Percentiles rank a stretch among this genome's conserved stretches.
These are phyloP conservation scores for Suillus luteus DNA, from an alignment of 768 basidiomycete species.

Conservation along the genomic window DNA sequence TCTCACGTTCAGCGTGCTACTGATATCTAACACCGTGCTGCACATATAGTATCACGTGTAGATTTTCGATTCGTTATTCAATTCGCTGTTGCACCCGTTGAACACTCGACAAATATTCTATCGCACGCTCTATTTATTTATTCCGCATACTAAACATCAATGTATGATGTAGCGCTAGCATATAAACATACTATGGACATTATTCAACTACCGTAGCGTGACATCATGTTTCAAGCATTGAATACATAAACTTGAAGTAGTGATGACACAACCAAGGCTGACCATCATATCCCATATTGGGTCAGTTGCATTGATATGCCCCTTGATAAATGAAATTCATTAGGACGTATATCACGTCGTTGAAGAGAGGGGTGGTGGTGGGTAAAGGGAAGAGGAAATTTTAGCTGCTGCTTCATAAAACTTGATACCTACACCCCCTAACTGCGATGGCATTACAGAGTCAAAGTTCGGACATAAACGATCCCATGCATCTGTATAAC, in stretches of 20 bases:
- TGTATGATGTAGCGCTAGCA: constrained; percentile 8
- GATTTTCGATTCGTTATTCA: constrained; percentile 1
- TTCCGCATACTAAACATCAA: background rate
- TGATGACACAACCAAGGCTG: too few species aligned
- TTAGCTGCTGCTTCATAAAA: constrained; percentile 22
- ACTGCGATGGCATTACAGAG: constrained; percentile 21
- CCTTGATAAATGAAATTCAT: background rate
- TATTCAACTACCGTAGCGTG: too few species aligned
- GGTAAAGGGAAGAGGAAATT: constrained; percentile 20
- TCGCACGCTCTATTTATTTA: background rate
- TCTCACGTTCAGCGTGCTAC: background rate
- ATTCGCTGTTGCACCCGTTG: background rate
- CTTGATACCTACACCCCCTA: constrained; percentile 21
- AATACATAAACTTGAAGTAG: too few species aligned
- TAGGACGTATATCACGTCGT: too few species aligned
- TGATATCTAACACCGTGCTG: background rate
- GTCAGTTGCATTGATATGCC: background rate
- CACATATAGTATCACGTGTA: constrained; percentile 1
- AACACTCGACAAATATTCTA: background rate
- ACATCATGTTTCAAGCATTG: too few species aligned
- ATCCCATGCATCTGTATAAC: constrained; percentile 24
- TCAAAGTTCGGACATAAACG: constrained; percentile 27
- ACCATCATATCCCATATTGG: too few species aligned
- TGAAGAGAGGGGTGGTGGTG: background rate
- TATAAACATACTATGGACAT: background rate